Evolutionary conservation across 2,329 filamentous ascomycete genomes (phyloP), one percentile per base, ranked within the genome.

Genomic region (Colletotrichum noveboracense): DNA sequence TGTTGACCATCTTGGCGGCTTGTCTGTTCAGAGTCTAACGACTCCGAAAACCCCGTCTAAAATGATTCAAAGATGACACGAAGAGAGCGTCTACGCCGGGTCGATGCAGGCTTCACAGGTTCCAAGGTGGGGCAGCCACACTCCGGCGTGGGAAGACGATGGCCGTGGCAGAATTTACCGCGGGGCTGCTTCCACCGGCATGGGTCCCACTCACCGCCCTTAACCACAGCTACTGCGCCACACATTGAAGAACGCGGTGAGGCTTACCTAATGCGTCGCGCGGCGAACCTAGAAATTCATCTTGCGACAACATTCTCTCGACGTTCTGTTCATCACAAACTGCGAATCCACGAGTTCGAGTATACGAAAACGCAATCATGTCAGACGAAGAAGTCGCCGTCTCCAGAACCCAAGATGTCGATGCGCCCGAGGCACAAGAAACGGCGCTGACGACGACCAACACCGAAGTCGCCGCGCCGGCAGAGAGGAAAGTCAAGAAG

Each of bases 1-100:
- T 99, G 89, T 98, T 98, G 86, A 98, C 97, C 97, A 99, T 99
- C 82, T 87, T 91, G 86, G 71, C 78, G 78, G 76, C 73, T 77
- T 77, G 81, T 38, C 3, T 58, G 34, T 32, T 70, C 74, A 60
- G 66, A 69, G 72, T 67, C 60, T 30, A 7, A 21, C 55, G 69
- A 76, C 64, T 60, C 61, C 61, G 65, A 70, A 34, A 36, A 64
- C 8, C 18, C 14, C 30, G 60, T 56, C 24, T 38, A 62, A 64
- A 66, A 43, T 32, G n/a, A 75, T 58, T 34, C 32, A 24, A 62
- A 61, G 21, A 61, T 56, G 18, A 24, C 55, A 34, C 43, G 16
- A 70, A 38, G 36, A 13, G 43, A n/a, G 43, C 30, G 61, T 61
- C 30, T 60, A 66, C 56, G 48, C 14, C 43, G 30, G 28, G 18